Conservation (phyloP, 257 asterid species). For the Cruciata laevipes region DNA sequence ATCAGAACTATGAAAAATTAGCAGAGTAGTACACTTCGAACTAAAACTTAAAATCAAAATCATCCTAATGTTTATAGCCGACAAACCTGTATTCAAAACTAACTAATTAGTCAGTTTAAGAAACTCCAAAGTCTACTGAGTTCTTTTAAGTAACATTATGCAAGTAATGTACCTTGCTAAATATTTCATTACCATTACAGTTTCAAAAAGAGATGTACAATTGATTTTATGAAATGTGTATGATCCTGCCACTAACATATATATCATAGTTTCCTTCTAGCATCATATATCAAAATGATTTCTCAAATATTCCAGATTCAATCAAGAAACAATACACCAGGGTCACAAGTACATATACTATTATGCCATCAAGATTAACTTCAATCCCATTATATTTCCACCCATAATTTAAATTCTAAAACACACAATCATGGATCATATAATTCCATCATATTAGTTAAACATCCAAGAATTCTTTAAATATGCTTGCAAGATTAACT, state of each 20-base stretch:
- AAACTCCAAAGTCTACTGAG: not conserved
- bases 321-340: not conserved
- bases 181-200: constrained; percentile 70
- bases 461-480: not conserved
- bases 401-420: too few species aligned
- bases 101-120: constrained; percentile 11
- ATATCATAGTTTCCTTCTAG: not conserved
- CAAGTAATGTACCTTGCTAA: constrained; percentile 54
- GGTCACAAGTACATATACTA: not conserved
- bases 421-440: not conserved
- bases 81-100: too few species aligned
- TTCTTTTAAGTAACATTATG: not conserved
- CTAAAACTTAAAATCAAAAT: too few species aligned
- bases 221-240: constrained; percentile 25
- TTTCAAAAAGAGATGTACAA: constrained; percentile 77
- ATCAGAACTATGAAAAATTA: too few species aligned
- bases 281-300: constrained; percentile 1
- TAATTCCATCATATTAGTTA: not conserved
- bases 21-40: too few species aligned
- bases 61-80: too few species aligned
- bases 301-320: not conserved
- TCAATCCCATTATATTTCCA: too few species aligned
- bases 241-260: not conserved
- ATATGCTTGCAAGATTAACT: not conserved
- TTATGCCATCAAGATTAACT: too few species aligned